phyloP scores from a whole-genome alignment of 2,329 filamentous ascomycete species.

The Xylariaceae sp. region DNA sequence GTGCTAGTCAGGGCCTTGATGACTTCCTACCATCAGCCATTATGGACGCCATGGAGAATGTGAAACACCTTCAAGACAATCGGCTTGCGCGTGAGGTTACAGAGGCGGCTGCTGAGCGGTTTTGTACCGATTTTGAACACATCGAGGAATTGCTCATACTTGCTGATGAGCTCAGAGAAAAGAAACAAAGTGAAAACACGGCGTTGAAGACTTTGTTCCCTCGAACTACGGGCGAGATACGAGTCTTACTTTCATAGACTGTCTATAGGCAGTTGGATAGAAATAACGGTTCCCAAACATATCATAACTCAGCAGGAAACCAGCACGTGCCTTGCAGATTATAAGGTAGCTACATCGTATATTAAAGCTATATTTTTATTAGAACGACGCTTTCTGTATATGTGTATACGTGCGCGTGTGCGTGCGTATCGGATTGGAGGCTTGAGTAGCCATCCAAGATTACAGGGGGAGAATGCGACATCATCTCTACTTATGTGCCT shows the following conservation, averaged over 20 bases:
- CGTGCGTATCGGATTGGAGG: too few species aligned
- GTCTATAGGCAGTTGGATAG: too few species aligned
- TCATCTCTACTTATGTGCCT: too few species aligned
- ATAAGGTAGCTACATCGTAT: too few species aligned
- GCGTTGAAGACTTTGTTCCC: conserved; percentile 48
- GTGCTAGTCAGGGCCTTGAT: conserved; percentile 73
- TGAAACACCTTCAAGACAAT: conserved; percentile 70
- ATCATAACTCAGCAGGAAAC: too few species aligned
- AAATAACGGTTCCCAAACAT: too few species aligned
- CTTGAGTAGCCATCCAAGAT: too few species aligned
- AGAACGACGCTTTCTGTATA: too few species aligned
- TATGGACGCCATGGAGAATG: conserved; percentile 82
- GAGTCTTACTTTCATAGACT: conserved; percentile 55
- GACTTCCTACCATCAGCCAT: conserved; percentile 88
- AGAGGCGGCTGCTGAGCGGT: conserved; percentile 75
- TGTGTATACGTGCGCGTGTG: too few species aligned
- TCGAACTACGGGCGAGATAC: conserved; percentile 56
- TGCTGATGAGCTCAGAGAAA: conserved; percentile 36
- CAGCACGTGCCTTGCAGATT: too few species aligned
- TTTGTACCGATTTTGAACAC: conserved; percentile 78
- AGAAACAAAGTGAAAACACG: conserved; percentile 24
- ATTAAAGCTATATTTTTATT: too few species aligned
- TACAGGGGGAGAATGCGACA: too few species aligned
- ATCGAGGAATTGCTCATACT: conserved; percentile 48
- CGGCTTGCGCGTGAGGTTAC: conserved; percentile 70